Evolutionary conservation across 352 stramenopile species (phyloP).

Genomic region (Peronospora belbahrii): DNA sequence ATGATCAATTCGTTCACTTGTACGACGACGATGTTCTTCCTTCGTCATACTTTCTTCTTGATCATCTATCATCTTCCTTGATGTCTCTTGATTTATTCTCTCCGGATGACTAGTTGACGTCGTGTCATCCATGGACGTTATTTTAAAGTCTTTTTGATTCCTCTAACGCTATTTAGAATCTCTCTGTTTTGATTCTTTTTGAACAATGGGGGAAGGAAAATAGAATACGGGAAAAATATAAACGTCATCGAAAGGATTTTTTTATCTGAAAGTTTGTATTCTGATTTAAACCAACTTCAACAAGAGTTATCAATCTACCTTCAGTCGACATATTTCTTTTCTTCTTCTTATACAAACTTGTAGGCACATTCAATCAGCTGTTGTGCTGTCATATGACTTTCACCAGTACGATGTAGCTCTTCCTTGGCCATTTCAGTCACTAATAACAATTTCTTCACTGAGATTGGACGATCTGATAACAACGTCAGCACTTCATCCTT

Average conservation of each 20-base stretch:
- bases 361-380: conserved; percentile 82
- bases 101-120: too few relatives aligned
- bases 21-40: conserved; percentile 29
- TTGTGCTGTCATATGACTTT: conserved; percentile 61
- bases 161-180: too few relatives aligned
- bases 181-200: too few relatives aligned
- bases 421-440: conserved; percentile 96
- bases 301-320: neutral
- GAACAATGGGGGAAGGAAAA: too few relatives aligned
- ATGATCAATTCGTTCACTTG: conserved; percentile 60
- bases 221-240: too few relatives aligned
- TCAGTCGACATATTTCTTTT: neutral
- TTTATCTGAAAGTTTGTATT: too few relatives aligned
- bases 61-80: conserved; percentile 20
- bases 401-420: conserved; percentile 52
- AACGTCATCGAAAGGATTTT: too few relatives aligned
- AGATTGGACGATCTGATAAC: conserved; percentile 89
- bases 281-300: too few relatives aligned
- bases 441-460: conserved; percentile 97
- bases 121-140: too few relatives aligned
- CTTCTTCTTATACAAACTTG: conserved; percentile 47
- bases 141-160: too few relatives aligned
- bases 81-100: too few relatives aligned
- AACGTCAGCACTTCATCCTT: conserved; percentile 61
- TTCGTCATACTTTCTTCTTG: conserved; percentile 28